phyloP scores from a whole-genome alignment of 2,329 filamentous ascomycete species.

The Curvularia sp. region DNA sequence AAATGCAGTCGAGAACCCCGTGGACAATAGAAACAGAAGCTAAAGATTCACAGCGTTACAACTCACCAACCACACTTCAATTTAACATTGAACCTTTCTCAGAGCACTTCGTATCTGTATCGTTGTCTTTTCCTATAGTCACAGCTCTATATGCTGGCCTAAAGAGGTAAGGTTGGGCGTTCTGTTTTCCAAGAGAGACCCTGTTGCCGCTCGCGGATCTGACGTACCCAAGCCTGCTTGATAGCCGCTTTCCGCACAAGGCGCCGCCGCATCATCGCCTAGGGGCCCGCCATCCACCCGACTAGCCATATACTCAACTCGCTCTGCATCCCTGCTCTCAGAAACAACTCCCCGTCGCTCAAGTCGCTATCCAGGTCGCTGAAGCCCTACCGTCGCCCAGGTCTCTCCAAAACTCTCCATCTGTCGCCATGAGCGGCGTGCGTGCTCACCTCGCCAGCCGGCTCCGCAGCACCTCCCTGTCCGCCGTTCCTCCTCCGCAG shows the following conservation, averaged over 20 bases:
- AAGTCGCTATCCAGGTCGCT: too few relatives aligned
- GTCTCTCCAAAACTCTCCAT: constrained; percentile 1
- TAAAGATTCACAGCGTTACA: too few relatives aligned
- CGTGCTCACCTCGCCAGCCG: constrained; percentile 49
- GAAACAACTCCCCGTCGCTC: neutral
- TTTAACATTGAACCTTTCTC: too few relatives aligned
- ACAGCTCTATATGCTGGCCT: too few relatives aligned
- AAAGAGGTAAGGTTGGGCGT: too few relatives aligned
- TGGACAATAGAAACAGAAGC: too few relatives aligned
- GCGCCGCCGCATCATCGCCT: constrained; percentile 7
- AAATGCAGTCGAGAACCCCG: neutral
- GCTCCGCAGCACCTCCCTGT: constrained; percentile 55
- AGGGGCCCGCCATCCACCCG: constrained; percentile 9
- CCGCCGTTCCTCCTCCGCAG: constrained; percentile 55
- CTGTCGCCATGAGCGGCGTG: constrained; percentile 46
- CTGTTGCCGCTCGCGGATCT: constrained; percentile 16
- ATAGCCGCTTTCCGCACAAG: constrained; percentile 15
- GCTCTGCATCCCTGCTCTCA: neutral
- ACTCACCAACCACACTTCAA: too few relatives aligned
- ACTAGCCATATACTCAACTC: constrained; percentile 8
- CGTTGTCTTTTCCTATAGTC: too few relatives aligned
- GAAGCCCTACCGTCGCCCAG: neutral
- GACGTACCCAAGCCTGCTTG: constrained; percentile 28
- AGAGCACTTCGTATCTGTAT: too few relatives aligned
- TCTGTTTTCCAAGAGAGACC: constrained; percentile 6